Evolutionary conservation across 1,284 basidiomycete species (phyloP).

Genomic region (Naganishia liquefaciens): DNA sequence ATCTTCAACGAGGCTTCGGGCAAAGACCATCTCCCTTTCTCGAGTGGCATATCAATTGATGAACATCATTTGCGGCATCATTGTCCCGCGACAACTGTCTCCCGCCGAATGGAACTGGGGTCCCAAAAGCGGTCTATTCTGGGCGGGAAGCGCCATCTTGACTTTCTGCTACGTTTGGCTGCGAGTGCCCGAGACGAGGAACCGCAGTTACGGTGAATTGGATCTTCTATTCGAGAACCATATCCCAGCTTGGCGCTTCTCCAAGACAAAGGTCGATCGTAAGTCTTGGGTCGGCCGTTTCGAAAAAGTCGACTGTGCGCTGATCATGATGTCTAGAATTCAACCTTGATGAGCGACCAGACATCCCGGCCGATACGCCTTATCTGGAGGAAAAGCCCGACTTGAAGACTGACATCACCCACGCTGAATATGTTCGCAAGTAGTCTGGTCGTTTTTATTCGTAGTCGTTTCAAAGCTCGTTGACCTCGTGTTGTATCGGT

Average conservation of each 20-base stretch:
- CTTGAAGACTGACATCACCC: constrained; percentile 11
- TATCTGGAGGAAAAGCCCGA: constrained; percentile 17
- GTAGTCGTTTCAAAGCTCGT: too few species aligned
- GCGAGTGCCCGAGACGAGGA: constrained; percentile 38
- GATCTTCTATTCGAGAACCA: constrained; percentile 50
- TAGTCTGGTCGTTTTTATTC: neutral
- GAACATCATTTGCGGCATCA: constrained; percentile 52
- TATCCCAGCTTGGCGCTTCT: constrained; percentile 50
- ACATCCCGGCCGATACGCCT: constrained; percentile 1
- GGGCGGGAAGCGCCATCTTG: constrained; percentile 38
- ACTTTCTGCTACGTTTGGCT: constrained; percentile 36
- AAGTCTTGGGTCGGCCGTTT: constrained; percentile 25
- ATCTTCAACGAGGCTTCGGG: constrained; percentile 49
- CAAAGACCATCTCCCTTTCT: constrained; percentile 56
- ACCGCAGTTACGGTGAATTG: constrained; percentile 44
- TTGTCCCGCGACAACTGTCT: constrained; percentile 56
- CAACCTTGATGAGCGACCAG: constrained; percentile 9
- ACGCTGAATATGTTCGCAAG: constrained; percentile 20
- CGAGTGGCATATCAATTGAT: constrained; percentile 54
- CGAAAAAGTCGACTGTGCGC: neutral
- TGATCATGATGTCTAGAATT: constrained; percentile 9
- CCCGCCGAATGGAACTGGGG: constrained; percentile 55
- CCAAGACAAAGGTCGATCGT: constrained; percentile 41
- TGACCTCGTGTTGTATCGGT: too few species aligned
- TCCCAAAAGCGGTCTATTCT: constrained; percentile 52